Base-by-base conservation (phyloP, 2,329 filamentous ascomycete species). In the Ophiostoma sp. region DNA sequence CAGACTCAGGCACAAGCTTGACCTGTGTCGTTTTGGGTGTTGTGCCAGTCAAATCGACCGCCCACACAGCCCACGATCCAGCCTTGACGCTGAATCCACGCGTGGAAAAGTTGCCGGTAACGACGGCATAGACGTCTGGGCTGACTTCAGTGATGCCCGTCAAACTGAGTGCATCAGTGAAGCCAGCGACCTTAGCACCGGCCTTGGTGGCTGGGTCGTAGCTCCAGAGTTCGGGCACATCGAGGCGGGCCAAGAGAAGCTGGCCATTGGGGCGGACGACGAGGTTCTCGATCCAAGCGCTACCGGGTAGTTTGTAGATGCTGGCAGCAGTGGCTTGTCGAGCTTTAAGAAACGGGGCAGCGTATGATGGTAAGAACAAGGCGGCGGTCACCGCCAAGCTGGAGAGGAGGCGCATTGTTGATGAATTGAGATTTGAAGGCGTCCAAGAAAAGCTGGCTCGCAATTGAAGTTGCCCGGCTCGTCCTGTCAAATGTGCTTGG, bases 71-170 rank as follows among this genome's bases (percentile, higher is more conserved):
- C 76, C 79, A 80, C 36, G 78, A 78, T 63, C 78, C 79, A 61
- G 61, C 63, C 31, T 52, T 50, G 17, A 69, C 36, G 25, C 45
- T 68, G 36, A 70, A 64, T 22, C 55, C 66, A 3, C 22, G 48
- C 8, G 72, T 68, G 1, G 52, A 68, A 36, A 74, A 74, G 52
- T 74, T 74, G 25, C 72, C 72, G 2, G 78, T 78, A 71, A 81
- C 79, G 61, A 80, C 78, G 66, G 78, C 78, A 72, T 79, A 80
- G 2, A 78, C 36, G 69, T 80, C 78, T 9, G 78, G 78, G 0
- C 74, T 68, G 66, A 78, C 76, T 77, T 81, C 79, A 72, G 76
- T 78, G 73, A 81, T 79, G 70, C 79, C 79, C 2, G 78, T 80
- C 28, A 76, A 74, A 1, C 77, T 78, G 0, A 77, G 64, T 7